Base-by-base conservation (phyloP, 352 stramenopile genomes). In the Globisporangium carolinianum region DNA sequence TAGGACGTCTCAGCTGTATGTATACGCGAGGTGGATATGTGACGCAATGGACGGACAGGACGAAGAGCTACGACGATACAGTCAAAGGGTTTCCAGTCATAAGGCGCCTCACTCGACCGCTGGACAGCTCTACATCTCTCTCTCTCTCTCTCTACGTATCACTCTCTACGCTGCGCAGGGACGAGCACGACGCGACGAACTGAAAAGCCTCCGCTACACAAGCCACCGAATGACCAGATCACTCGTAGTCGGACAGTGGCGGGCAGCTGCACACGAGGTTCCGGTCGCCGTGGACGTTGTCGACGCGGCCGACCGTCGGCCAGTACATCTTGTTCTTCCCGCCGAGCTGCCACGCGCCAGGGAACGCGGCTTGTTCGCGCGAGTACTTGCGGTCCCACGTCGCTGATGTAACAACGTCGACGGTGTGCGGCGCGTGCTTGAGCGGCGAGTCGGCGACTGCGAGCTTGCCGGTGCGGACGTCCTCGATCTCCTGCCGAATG, bases 241-340 rank as follows among this genome's bases (percentile, higher is more conserved):
- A 90, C 62, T 88, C 76, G 77, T 99, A 98, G 53, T 92, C 93
- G 47, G 93, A 89, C 38, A 99, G 68, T n/a, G 96, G 96, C 41
- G 97, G 95, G 72, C 97, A 99, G 55, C 96, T 98, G 76, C 97
- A 99, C 17, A 98, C 80, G 12, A 99, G 83, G 77, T 99, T 97
- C 43, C 97, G 87, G 79, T 99, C 97, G 51, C 97, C 97, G 68
- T 98, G 97, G 15, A 99, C 97, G 77, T 99, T 99, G 76, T 99
- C 96, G 17, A 99, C 91, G 60, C 97, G 87, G 38, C 94, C 94
- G 55, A 97, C 95, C 3, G 87, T 91, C 41, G 97, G 97, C 97
- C 97, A 99, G 77, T 98, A 99, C 65, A 98, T 98, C 69, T 98
- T 98, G 70, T 83, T 92, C 70, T 88, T 89, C 69, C 79, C 63